Evolutionary conservation across 768 basidiomycete species (phyloP).

Genomic region (Rhizopogon vinicolor): DNA sequence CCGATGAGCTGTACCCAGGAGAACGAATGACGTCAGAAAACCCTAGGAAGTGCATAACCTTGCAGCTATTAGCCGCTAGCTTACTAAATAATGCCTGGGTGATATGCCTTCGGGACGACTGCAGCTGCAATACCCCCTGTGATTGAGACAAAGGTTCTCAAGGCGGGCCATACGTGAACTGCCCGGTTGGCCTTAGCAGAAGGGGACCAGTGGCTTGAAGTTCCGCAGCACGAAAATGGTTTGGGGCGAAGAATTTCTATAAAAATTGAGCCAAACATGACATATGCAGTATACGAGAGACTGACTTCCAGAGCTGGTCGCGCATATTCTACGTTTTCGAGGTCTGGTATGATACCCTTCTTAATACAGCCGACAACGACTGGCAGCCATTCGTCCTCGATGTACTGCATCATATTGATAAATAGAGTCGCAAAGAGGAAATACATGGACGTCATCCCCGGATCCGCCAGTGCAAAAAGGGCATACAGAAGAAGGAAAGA

Average conservation of each 20-base stretch:
- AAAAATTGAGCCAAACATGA: neutral
- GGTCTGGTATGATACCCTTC: slow-evolving; percentile 2
- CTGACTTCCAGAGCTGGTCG: slow-evolving; percentile 2
- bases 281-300: too few species aligned
- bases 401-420: slow-evolving; percentile 6
- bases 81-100: too few species aligned
- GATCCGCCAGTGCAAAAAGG: slow-evolving; percentile 7
- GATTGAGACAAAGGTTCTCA: neutral
- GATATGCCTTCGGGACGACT: slow-evolving; percentile 1
- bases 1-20: neutral
- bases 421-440: slow-evolving; percentile 1
- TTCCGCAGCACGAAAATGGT: slow-evolving; percentile 4
- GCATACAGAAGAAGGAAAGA: slow-evolving; percentile 6
- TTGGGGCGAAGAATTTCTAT: neutral
- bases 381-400: slow-evolving; percentile 8
- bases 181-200: neutral
- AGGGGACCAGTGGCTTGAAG: slow-evolving; percentile 4
- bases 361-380: slow-evolving; percentile 5
- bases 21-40: neutral
- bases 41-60: slow-evolving; percentile 1
- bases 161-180: neutral
- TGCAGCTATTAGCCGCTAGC: neutral
- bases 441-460: neutral
- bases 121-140: slow-evolving; percentile 1
- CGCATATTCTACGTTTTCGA: slow-evolving; percentile 2